Evolutionary conservation across 225 moss, liverwort and hornwort genomes (phyloP).

Genomic region (Antitrichia curtipendula): DNA sequence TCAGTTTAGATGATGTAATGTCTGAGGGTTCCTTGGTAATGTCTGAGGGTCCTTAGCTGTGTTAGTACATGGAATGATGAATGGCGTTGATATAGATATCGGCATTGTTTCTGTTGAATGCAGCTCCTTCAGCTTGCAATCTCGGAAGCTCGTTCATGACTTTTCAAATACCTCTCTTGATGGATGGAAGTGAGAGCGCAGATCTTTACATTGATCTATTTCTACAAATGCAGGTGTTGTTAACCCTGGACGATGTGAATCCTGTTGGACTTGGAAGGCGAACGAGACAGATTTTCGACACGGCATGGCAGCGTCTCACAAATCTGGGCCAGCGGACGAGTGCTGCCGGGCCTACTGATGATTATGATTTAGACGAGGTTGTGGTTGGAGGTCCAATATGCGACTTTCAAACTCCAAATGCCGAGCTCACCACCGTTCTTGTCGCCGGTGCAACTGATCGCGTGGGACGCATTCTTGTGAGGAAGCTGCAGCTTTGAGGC

Average conservation of each 20-base stretch:
- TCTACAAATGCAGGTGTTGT: slow-evolving; percentile 6
- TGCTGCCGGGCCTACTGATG: slow-evolving; percentile 48
- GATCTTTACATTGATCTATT: neutral
- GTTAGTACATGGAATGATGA: neutral
- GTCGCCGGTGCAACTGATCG: slow-evolving; percentile 83
- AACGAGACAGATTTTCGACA: slow-evolving; percentile 71
- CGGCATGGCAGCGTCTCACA: slow-evolving; percentile 75
- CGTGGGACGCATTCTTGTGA: slow-evolving; percentile 79
- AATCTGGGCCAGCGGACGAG: slow-evolving; percentile 66
- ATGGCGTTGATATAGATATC: neutral
- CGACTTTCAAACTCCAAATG: slow-evolving; percentile 79
- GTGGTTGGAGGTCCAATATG: slow-evolving; percentile 82
- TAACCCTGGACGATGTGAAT: slow-evolving; percentile 74
- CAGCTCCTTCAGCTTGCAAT: neutral
- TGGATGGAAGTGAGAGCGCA: neutral
- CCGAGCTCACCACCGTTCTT: slow-evolving; percentile 81
- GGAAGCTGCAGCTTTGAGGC: slow-evolving; percentile 76
- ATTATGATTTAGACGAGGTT: slow-evolving; percentile 50
- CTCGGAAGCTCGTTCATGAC: neutral
- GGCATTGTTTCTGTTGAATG: neutral
- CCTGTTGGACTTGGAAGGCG: slow-evolving; percentile 71
- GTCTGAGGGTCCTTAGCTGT: no score
- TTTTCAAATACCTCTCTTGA: neutral
- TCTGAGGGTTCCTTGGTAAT: neutral
- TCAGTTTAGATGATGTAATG: neutral